These are phyloP conservation scores for Salix caprea DNA, from an alignment of 345 rosid genomes.

Conservation along the genomic window DNA sequence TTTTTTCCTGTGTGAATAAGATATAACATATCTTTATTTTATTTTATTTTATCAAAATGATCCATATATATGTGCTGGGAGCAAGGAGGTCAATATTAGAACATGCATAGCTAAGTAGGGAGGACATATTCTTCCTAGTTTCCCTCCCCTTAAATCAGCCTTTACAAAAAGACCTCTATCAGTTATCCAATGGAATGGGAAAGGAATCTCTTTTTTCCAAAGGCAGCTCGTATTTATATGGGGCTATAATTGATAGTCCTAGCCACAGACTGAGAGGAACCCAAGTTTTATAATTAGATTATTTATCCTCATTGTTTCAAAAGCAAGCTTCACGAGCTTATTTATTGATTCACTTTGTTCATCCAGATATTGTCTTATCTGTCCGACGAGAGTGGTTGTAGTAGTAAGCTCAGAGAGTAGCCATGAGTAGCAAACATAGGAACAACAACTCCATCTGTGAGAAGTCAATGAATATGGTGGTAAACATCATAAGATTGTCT, in stretches of 20 bases:
- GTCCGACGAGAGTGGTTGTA: not conserved
- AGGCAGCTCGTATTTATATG: constrained; percentile 5
- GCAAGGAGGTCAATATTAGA: not conserved
- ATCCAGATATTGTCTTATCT: not conserved
- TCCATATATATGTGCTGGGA: not conserved
- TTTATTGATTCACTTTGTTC: constrained; percentile 1
- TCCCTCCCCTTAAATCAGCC: not conserved
- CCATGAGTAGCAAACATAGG: constrained; percentile 32
- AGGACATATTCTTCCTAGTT: constrained; percentile 13
- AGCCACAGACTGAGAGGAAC: not conserved
- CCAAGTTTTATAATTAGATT: not conserved
- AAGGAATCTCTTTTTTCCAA: constrained; percentile 17
- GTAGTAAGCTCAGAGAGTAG: not conserved
- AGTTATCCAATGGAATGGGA: constrained; percentile 4
- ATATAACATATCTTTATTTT: not conserved
- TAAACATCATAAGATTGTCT: constrained; percentile 40
- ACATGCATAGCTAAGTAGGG: not conserved
- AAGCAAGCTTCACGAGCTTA: constrained; percentile 16
- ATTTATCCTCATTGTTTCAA: constrained; percentile 7
- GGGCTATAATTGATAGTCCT: not conserved
- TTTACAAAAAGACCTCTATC: not conserved
- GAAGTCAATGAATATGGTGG: constrained; percentile 46
- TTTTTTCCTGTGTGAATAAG: not conserved
- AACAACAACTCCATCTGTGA: constrained; percentile 38
- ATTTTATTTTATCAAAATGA: not conserved